These are phyloP conservation scores for Nicotiana tabacum DNA, from an alignment of 257 asterid genomes.

Conservation along the genomic window DNA sequence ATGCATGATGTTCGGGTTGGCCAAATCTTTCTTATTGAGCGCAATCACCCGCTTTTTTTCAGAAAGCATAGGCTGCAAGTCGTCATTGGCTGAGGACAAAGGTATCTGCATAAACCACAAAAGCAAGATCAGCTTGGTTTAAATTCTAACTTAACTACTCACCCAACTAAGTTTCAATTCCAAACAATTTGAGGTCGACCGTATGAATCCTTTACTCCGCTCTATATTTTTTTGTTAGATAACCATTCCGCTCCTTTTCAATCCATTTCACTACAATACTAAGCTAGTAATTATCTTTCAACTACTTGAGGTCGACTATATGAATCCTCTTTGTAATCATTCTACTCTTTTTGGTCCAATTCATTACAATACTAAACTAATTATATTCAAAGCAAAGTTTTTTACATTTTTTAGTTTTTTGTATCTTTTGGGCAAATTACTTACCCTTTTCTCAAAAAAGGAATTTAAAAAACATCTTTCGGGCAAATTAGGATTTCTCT, in stretches of 20 bases:
- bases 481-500: not conserved
- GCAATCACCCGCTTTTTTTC: slow-evolving; percentile 75
- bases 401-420: no score
- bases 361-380: not conserved
- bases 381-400: not conserved
- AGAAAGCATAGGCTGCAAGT: slow-evolving; percentile 69
- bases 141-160: not conserved
- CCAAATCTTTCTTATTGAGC: slow-evolving; percentile 94
- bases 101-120: slow-evolving; percentile 52
- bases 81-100: slow-evolving; percentile 70
- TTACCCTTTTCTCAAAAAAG: no score
- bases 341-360: not conserved
- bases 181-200: not conserved
- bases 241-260: no score
- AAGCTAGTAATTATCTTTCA: no score
- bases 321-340: not conserved
- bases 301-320: not conserved
- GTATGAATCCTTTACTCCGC: not conserved
- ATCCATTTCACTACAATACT: no score
- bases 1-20: slow-evolving; percentile 83
- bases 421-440: no score
- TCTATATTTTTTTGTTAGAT: not conserved
- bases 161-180: not conserved
- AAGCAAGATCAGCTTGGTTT: not conserved
- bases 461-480: no score